Evolutionary conservation across 257 asterid species (phyloP).

Genomic region (Ophiorrhiza pumila): DNA sequence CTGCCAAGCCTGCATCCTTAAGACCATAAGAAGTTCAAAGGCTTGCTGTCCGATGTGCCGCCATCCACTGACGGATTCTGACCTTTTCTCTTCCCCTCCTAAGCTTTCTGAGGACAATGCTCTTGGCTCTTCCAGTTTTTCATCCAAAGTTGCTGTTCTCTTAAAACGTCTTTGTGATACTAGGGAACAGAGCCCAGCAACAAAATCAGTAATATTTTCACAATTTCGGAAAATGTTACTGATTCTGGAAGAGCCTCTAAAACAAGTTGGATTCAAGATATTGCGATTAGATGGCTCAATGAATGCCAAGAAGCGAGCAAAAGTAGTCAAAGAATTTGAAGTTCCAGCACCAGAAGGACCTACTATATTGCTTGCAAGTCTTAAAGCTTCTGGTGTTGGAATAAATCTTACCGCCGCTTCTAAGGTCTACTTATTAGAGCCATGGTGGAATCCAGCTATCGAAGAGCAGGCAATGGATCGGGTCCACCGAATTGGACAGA

Average conservation of each 20-base stretch:
- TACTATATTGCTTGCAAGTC: constrained; percentile 75
- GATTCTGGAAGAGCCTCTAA: constrained; percentile 61
- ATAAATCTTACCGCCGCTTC: constrained; percentile 83
- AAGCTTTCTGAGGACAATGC: no score
- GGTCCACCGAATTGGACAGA: constrained; percentile 90
- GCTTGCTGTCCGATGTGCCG: constrained; percentile 85
- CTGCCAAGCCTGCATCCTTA: constrained; percentile 66
- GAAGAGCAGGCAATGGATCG: constrained; percentile 98
- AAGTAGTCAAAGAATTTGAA: constrained; percentile 60
- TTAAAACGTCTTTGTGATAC: constrained; percentile 49
- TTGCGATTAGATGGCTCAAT: constrained; percentile 74
- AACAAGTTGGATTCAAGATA: constrained; percentile 62
- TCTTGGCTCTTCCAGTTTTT: constrained; percentile 30
- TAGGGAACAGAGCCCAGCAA: constrained; percentile 40
- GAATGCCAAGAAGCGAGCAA: constrained; percentile 57
- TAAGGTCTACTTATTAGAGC: constrained; percentile 74
- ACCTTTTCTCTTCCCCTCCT: constrained; percentile 16
- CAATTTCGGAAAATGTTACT: constrained; percentile 76
- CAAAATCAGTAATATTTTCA: constrained; percentile 77
- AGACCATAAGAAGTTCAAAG: constrained; percentile 54
- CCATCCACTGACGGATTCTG: constrained; percentile 56
- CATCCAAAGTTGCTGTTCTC: constrained; percentile 74
- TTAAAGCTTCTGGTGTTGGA: constrained; percentile 78
- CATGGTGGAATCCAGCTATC: constrained; percentile 98
- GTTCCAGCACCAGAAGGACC: constrained; percentile 57